Evolutionary conservation across 257 asterid species (phyloP).

Genomic region (Nicotiana paniculata): DNA sequence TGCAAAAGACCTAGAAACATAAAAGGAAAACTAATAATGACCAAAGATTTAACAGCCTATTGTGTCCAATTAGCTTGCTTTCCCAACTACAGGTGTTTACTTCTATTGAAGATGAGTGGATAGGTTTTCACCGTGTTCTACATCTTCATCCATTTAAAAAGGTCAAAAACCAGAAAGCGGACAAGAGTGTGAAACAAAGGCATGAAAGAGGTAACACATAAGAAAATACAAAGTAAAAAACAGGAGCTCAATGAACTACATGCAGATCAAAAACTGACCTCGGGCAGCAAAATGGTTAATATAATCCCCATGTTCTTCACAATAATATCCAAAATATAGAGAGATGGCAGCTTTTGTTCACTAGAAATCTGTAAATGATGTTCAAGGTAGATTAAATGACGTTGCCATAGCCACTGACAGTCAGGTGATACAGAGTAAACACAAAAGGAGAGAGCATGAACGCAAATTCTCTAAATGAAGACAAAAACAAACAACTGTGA

Average conservation of each 20-base stretch:
- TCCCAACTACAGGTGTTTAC: background rate
- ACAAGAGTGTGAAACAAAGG: background rate
- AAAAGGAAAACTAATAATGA: background rate
- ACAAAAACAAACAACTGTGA: background rate
- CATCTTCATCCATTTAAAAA: background rate
- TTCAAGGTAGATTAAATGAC: slow-evolving; percentile 26
- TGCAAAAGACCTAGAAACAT: slow-evolving; percentile 63
- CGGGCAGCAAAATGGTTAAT: slow-evolving; percentile 70
- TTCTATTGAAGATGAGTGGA: background rate
- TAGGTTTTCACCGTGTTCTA: background rate
- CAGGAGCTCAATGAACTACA: background rate
- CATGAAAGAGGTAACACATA: background rate
- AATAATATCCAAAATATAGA: slow-evolving; percentile 77
- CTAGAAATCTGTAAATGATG: slow-evolving; percentile 68
- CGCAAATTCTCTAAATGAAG: background rate
- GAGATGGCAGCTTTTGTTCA: slow-evolving; percentile 91
- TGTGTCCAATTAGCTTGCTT: background rate
- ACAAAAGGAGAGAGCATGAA: background rate
- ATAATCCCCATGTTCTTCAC: slow-evolving; percentile 97
- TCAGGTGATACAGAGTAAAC: slow-evolving; percentile 1
- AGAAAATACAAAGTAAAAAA: slow-evolving; percentile 1
- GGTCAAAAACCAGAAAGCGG: background rate
- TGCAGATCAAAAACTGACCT: slow-evolving; percentile 44
- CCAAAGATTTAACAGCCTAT: background rate
- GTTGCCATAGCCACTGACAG: background rate